Conservation (phyloP, 2,329 filamentous ascomycete species). For the Penicillium sp. region DNA sequence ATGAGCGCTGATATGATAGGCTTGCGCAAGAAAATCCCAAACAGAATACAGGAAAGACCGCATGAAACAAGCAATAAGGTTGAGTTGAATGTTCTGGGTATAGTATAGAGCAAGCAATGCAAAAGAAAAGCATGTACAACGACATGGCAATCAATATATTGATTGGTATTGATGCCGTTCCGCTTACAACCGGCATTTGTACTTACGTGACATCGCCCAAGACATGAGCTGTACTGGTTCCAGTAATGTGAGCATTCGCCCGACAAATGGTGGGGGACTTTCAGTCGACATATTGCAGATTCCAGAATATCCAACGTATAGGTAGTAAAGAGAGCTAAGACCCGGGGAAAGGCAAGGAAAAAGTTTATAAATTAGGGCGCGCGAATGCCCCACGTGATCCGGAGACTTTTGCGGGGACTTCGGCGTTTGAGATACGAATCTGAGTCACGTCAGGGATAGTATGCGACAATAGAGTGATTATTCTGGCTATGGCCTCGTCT, state of each 20-base stretch:
- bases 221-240: conserved; percentile 29
- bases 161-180: not conserved
- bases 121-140: not conserved
- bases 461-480: not conserved
- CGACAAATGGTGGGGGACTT: conserved; percentile 11
- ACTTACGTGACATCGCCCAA: conserved; percentile 31
- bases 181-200: conserved; percentile 1
- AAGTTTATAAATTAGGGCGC: conserved; percentile 1
- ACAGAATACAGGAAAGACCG: not conserved
- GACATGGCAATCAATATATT: not conserved
- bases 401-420: not conserved
- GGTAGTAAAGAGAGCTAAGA: not conserved
- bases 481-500: not conserved
- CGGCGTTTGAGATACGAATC: not conserved
- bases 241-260: conserved; percentile 22
- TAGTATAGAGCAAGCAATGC: not conserved
- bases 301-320: not conserved
- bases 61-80: not conserved
- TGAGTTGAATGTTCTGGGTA: too few species aligned
- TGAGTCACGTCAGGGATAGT: too few species aligned
- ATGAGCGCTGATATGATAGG: not conserved
- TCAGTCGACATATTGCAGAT: conserved; percentile 11
- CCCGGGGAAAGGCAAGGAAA: not conserved
- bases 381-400: not conserved
- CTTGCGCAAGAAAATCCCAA: not conserved